phyloP scores from a whole-genome alignment of 2,329 filamentous ascomycete species.

The Lojkania enalia region DNA sequence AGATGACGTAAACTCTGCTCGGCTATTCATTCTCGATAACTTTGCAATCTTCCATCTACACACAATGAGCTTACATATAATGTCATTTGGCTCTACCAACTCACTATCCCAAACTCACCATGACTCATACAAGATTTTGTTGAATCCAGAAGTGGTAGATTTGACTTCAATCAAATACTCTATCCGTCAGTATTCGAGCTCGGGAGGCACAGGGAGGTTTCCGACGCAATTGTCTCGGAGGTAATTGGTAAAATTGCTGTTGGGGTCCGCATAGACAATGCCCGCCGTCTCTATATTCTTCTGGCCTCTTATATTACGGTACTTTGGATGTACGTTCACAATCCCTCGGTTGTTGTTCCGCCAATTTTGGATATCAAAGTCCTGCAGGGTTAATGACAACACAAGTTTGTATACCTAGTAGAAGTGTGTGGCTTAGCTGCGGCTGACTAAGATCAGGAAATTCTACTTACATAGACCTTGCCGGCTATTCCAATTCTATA shows the following conservation, averaged over 20 bases:
- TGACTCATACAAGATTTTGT: background rate
- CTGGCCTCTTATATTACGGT: background rate
- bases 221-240: background rate
- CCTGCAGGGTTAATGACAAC: background rate
- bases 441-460: background rate
- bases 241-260: background rate
- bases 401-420: conserved; percentile 50
- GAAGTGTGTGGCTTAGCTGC: too few relatives aligned
- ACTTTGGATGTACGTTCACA: background rate
- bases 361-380: background rate
- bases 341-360: background rate
- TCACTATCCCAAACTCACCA: background rate
- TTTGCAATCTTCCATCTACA: background rate
- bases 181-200: background rate
- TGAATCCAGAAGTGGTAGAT: background rate
- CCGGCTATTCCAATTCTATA: conserved; percentile 24
- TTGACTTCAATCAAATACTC: background rate
- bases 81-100: too few relatives aligned
- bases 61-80: too few relatives aligned
- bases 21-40: too few relatives aligned
- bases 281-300: background rate
- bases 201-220: background rate
- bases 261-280: background rate
- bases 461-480: conserved; percentile 24
- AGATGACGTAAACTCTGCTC: too few relatives aligned